Evolutionary conservation across 2,329 filamentous ascomycete species (phyloP).

Genomic region (Metarhizium guizhouense): DNA sequence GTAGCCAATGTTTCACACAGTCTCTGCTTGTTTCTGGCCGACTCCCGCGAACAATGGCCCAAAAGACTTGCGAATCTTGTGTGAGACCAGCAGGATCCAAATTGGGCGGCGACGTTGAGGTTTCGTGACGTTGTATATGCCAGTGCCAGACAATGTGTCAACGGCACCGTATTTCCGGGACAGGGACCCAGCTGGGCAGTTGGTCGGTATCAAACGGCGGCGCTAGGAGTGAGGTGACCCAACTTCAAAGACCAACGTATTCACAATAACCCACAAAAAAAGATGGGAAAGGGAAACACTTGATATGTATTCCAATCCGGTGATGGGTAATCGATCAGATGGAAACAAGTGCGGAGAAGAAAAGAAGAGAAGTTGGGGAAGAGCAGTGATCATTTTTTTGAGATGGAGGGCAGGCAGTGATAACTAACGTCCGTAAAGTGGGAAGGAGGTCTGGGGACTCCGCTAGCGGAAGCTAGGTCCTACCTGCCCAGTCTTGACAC

Average conservation of each 20-base stretch:
- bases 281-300: not conserved
- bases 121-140: not conserved
- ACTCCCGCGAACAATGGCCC: not conserved
- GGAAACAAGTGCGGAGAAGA: not conserved
- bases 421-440: not conserved
- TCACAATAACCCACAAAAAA: not conserved
- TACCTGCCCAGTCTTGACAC: not conserved
- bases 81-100: not conserved
- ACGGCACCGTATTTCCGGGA: not conserved
- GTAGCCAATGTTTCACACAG: not conserved
- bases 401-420: not conserved
- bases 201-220: not conserved
- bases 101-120: not conserved
- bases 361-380: not conserved
- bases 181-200: not conserved
- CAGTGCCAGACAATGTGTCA: not conserved
- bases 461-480: constrained; percentile 1
- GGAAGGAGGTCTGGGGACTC: constrained; percentile 1
- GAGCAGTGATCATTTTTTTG: not conserved
- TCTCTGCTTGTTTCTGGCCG: not conserved
- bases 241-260: not conserved
- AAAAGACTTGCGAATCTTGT: not conserved
- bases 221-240: not conserved
- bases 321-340: not conserved
- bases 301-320: not conserved